Conservation (phyloP, 495 filamentous ascomycete species). For the Daldinia bambusicola region DNA sequence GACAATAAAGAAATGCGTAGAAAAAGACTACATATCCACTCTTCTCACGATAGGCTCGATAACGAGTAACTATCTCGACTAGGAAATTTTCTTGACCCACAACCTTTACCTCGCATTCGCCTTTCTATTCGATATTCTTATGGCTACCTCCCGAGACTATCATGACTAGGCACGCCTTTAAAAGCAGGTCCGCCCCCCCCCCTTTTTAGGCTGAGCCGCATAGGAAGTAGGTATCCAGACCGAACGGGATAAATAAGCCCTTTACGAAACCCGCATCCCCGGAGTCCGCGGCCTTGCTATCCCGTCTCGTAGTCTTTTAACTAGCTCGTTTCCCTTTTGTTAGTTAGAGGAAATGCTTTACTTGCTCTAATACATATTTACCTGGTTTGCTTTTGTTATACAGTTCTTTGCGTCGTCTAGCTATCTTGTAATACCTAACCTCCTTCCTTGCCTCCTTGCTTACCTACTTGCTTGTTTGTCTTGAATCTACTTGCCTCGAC, state of each 20-base stretch:
- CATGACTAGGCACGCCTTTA: neutral
- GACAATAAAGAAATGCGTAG: neutral
- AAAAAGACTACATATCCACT: neutral
- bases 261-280: neutral
- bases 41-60: neutral
- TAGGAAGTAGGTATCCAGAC: neutral
- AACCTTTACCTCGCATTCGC: neutral
- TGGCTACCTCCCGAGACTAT: neutral
- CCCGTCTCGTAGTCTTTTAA: conserved; percentile 2
- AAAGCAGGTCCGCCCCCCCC: neutral
- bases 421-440: neutral
- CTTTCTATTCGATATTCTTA: neutral
- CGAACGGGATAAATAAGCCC: neutral
- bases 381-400: neutral
- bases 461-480: neutral
- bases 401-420: neutral
- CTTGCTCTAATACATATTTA: neutral
- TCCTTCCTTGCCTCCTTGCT: too few species aligned
- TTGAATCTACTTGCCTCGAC: neutral
- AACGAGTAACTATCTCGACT: neutral
- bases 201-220: neutral
- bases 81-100: neutral
- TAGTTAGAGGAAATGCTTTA: neutral
- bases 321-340: neutral
- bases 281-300: conserved; percentile 4